Conservation (phyloP, 148 eudicot genomes). For the Cornus florida region DNA sequence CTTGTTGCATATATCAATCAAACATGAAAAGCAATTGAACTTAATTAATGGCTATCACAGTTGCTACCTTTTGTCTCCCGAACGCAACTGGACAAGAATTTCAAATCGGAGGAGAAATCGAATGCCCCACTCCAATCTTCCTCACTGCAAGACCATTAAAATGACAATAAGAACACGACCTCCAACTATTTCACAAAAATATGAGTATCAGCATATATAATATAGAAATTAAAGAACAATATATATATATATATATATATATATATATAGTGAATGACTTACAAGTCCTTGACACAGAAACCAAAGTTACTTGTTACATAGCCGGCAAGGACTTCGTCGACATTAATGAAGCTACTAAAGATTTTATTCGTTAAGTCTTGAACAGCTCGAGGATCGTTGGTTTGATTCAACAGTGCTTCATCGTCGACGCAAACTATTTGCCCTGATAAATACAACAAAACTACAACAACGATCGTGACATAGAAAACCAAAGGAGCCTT, state of each 20-base stretch:
- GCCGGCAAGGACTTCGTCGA: conserved; percentile 21
- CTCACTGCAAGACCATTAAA: conserved; percentile 33
- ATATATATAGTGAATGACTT: conserved; percentile 15
- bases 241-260: background rate
- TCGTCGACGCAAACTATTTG: background rate
- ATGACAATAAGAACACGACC: background rate
- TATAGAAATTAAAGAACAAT: too few species aligned
- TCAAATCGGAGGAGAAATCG: conserved; percentile 53
- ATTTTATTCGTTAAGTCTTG: conserved; percentile 36
- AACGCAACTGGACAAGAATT: conserved; percentile 49
- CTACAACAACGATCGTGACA: background rate
- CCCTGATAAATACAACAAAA: conserved; percentile 8
- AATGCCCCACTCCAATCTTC: conserved; percentile 72
- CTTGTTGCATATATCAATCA: background rate
- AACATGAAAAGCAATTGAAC: background rate
- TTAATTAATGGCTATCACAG: background rate
- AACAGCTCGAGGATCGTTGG: conserved; percentile 17
- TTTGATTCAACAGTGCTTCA: background rate
- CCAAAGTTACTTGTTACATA: conserved; percentile 31
- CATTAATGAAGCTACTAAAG: conserved; percentile 32
- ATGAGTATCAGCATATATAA: background rate
- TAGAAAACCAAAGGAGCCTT: background rate
- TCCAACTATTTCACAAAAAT: too few species aligned
- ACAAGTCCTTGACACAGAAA: conserved; percentile 59
- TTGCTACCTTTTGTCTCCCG: conserved; percentile 43